Conservation (phyloP, 441 rosid genomes). For the Erysimum cheiri region DNA sequence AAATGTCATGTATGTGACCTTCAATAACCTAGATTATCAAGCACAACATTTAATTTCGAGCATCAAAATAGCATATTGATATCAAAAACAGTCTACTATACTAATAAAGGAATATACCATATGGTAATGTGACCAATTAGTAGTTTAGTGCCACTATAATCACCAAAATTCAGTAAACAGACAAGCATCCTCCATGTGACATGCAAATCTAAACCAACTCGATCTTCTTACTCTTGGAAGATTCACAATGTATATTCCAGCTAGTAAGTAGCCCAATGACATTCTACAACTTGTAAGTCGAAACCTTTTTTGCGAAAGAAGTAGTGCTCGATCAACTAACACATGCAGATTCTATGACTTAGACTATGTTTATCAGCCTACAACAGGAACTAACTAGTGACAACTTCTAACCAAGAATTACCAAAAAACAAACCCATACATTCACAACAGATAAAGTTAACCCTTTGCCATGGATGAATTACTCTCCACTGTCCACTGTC, state of each 20-base stretch:
- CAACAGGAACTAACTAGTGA: neutral
- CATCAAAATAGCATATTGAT: neutral
- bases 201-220: neutral
- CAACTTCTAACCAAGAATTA: neutral
- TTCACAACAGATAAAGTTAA: too few relatives aligned
- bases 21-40: neutral
- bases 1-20: neutral
- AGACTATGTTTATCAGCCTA: neutral
- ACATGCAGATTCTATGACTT: too few relatives aligned
- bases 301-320: neutral
- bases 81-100: neutral
- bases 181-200: neutral
- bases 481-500: neutral
- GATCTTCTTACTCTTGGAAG: neutral
- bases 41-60: too few relatives aligned
- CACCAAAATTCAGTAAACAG: too few relatives aligned
- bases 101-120: neutral
- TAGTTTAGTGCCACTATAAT: neutral
- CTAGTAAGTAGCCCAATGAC: neutral
- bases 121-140: neutral
- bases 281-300: slow-evolving; percentile 21
- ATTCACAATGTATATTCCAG: slow-evolving; percentile 19
- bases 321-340: neutral
- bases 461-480: neutral
- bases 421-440: too few relatives aligned